These are phyloP conservation scores for Clarireedia sp. DNA, from an alignment of 2,329 filamentous ascomycete species.

Conservation along the genomic window DNA sequence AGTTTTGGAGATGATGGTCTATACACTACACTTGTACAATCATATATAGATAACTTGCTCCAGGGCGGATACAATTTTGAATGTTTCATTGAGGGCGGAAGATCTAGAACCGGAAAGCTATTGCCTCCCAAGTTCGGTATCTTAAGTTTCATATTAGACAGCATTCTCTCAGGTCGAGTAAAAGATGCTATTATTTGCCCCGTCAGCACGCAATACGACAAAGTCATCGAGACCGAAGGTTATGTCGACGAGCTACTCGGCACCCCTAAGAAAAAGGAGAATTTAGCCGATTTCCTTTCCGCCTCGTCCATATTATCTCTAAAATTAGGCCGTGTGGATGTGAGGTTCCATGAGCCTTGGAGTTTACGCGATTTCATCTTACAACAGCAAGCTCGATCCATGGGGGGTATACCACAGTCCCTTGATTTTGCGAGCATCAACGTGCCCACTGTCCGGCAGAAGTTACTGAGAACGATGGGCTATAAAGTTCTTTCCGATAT, in stretches of 20 bases:
- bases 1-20: slow-evolving; percentile 88
- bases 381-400: slow-evolving; percentile 58
- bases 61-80: slow-evolving; percentile 91
- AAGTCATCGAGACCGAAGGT: slow-evolving; percentile 95
- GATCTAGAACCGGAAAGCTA: slow-evolving; percentile 88
- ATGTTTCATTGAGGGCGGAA: slow-evolving; percentile 93
- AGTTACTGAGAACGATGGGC: slow-evolving; percentile 75
- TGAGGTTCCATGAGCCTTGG: slow-evolving; percentile 95
- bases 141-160: slow-evolving; percentile 83
- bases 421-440: slow-evolving; percentile 40
- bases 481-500: slow-evolving; percentile 92
- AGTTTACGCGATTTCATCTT: slow-evolving; percentile 75
- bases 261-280: slow-evolving; percentile 92
- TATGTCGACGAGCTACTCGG: slow-evolving; percentile 93
- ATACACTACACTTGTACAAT: slow-evolving; percentile 87
- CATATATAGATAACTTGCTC: slow-evolving; percentile 88
- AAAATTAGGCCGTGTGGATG: slow-evolving; percentile 84
- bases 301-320: slow-evolving; percentile 80
- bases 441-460: slow-evolving; percentile 37
- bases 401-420: slow-evolving; percentile 38
- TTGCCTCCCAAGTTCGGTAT: slow-evolving; percentile 94
- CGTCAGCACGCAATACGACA: slow-evolving; percentile 96
- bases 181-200: slow-evolving; percentile 90
- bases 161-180: slow-evolving; percentile 77
- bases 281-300: slow-evolving; percentile 80